Evolutionary conservation across 345 rosid species (phyloP).

Genomic region (Gossypioides kirkii): DNA sequence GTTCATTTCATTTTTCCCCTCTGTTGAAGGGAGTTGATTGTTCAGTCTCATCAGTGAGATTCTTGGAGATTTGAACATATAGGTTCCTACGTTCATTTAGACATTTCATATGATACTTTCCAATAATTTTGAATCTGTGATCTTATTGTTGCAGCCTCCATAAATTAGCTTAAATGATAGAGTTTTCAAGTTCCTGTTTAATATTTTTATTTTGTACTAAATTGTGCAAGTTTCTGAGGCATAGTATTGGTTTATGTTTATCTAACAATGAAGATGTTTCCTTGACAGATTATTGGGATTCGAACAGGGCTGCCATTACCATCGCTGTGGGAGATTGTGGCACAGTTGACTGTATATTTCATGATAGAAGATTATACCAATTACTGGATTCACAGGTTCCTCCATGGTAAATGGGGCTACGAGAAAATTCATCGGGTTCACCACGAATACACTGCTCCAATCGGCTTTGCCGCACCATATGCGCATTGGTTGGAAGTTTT

Average conservation of each 20-base stretch:
- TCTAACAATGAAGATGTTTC: not conserved
- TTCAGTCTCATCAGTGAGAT: not conserved
- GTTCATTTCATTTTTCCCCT: not conserved
- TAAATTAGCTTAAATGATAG: not conserved
- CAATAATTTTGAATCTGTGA: not conserved
- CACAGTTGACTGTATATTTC: conserved; percentile 73
- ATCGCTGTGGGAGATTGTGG: conserved; percentile 55
- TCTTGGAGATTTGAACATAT: not conserved
- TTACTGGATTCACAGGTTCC: conserved; percentile 86
- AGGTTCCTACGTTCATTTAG: not conserved
- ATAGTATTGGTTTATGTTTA: not conserved
- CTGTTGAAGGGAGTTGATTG: not conserved
- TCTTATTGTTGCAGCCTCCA: not conserved
- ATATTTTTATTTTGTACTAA: not conserved
- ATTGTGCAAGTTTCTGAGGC: not conserved
- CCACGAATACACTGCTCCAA: conserved; percentile 84
- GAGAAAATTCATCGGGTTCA: conserved; percentile 87
- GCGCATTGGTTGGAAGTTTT: conserved; percentile 93
- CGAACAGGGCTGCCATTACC: conserved; percentile 77
- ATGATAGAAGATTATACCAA: conserved; percentile 83
- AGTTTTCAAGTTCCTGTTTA: not conserved
- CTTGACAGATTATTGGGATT: conserved; percentile 60
- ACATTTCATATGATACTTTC: not conserved
- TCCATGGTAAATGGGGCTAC: conserved; percentile 86
- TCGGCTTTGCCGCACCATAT: conserved; percentile 79